phyloP scores from a whole-genome alignment of 495 filamentous ascomycete species.

The Aspergillus mulundensis region DNA sequence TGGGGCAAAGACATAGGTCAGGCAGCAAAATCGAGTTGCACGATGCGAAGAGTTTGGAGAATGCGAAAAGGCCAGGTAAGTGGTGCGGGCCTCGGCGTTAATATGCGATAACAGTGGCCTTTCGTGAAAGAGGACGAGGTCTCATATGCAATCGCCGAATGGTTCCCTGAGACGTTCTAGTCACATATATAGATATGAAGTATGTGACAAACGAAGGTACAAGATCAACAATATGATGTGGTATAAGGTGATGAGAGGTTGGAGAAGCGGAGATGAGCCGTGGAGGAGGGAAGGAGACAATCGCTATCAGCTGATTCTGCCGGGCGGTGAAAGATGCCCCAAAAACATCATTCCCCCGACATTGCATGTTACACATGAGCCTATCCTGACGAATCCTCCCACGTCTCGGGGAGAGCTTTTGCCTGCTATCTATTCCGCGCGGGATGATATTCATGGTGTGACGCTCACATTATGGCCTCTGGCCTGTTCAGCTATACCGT shows the following conservation, averaged over 20 bases:
- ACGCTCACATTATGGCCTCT: conserved; percentile 36
- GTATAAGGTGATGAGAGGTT: not conserved
- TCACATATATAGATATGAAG: not conserved
- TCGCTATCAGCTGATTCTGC: conserved; percentile 18
- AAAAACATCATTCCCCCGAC: conserved; percentile 15
- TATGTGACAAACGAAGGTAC: not conserved
- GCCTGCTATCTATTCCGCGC: not conserved
- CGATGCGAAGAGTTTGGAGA: not conserved
- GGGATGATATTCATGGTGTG: conserved; percentile 28
- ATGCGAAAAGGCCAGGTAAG: not conserved
- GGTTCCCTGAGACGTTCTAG: not conserved
- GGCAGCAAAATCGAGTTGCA: not conserved
- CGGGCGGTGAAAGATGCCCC: conserved; percentile 20
- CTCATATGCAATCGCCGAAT: not conserved
- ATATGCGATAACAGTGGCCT: conserved; percentile 12
- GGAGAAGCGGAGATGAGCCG: conserved; percentile 1
- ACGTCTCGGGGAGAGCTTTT: not conserved
- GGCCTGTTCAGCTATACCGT: conserved; percentile 30
- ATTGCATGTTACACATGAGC: not conserved
- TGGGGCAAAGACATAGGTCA: not conserved
- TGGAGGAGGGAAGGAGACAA: not conserved
- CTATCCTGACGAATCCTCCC: not conserved
- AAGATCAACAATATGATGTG: not conserved
- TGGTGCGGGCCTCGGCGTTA: not conserved
- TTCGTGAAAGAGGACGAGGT: not conserved